Conservation (phyloP, 805 yeast species). For the Candida easanensis region DNA sequence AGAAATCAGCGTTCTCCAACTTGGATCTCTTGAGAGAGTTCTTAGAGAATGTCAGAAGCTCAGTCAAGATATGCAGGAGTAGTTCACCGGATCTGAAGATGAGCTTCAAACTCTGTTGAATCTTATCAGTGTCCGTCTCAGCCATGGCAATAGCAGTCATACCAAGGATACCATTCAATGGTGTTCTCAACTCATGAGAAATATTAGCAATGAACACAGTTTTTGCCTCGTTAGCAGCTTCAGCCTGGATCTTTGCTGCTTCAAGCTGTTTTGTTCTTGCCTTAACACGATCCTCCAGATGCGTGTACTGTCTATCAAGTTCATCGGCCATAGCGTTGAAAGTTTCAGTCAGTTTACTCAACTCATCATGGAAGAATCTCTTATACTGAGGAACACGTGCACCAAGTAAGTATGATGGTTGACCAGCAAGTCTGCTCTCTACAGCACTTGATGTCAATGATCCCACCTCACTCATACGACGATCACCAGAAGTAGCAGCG, state of each 20-base stretch:
- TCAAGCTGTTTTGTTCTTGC: constrained; percentile 86
- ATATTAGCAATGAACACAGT: constrained; percentile 91
- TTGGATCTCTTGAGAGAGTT: constrained; percentile 82
- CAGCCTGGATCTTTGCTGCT: constrained; percentile 84
- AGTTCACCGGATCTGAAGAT: constrained; percentile 92
- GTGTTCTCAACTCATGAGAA: constrained; percentile 92
- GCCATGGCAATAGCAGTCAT: constrained; percentile 94
- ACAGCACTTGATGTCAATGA: constrained; percentile 15
- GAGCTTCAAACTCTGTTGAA: constrained; percentile 73
- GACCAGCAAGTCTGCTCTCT: constrained; percentile 5
- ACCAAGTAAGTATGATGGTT: constrained; percentile 33
- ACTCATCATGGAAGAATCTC: constrained; percentile 71
- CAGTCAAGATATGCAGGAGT: constrained; percentile 84
- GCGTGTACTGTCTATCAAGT: constrained; percentile 76
- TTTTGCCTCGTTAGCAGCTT: constrained; percentile 94
- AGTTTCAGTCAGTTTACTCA: constrained; percentile 83
- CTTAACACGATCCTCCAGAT: constrained; percentile 83
- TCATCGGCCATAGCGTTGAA: constrained; percentile 91
- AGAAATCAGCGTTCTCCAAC: constrained; percentile 79
- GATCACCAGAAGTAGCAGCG: background rate
- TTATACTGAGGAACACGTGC: constrained; percentile 45
- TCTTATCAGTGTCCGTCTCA: constrained; percentile 64
- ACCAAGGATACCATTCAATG: constrained; percentile 92
- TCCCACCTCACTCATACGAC: constrained; percentile 11
- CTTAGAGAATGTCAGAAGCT: constrained; percentile 86